Evolutionary conservation across 345 rosid genomes (phyloP).

Genomic region (Rhizophora mangle): DNA sequence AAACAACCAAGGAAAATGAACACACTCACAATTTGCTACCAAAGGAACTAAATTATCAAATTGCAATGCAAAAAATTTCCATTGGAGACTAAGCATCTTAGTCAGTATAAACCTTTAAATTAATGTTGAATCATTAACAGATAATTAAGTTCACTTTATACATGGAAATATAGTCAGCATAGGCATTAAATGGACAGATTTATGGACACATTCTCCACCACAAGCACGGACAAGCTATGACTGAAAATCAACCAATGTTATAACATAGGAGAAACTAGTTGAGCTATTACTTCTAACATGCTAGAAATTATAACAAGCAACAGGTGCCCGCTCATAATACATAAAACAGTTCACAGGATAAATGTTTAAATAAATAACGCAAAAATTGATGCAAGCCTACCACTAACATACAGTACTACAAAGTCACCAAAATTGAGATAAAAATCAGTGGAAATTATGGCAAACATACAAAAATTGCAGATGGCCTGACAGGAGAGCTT

Average conservation of each 20-base stretch:
- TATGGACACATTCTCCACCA: background rate
- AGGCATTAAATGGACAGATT: background rate
- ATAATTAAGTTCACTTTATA: constrained; percentile 1
- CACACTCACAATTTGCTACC: background rate
- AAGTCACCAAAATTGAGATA: background rate
- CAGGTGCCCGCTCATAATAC: too few species aligned
- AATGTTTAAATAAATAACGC: background rate
- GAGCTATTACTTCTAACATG: background rate
- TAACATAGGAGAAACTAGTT: background rate
- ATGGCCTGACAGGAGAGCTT: constrained; percentile 74
- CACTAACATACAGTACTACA: background rate
- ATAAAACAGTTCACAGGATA: too few species aligned
- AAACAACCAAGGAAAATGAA: constrained; percentile 11
- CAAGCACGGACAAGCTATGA: background rate
- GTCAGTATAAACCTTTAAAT: background rate
- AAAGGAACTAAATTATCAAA: background rate
- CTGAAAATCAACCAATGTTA: background rate
- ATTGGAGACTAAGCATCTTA: constrained; percentile 4
- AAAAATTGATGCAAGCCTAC: background rate
- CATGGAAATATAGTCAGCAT: background rate
- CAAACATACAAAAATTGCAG: constrained; percentile 54
- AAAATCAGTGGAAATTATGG: constrained; percentile 3
- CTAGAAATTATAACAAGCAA: background rate
- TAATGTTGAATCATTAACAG: background rate
- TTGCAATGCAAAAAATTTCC: background rate